These are phyloP conservation scores for Phytopythium montanum DNA, from an alignment of 352 stramenopile genomes.

Conservation along the genomic window DNA sequence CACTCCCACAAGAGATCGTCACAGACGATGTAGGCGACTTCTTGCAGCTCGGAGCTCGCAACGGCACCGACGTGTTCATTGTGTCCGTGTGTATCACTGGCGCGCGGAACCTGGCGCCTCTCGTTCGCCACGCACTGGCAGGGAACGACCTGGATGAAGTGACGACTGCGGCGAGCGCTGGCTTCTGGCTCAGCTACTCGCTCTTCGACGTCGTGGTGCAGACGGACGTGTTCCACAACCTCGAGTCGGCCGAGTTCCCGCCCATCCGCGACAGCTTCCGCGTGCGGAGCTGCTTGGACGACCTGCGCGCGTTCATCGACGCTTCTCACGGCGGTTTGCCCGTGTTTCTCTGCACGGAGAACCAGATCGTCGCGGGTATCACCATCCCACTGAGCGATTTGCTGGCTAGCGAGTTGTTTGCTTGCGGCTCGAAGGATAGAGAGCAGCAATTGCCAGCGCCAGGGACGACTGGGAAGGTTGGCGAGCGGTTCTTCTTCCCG, in stretches of 20 bases:
- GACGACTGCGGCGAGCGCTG: constrained; percentile 11
- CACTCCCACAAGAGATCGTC: constrained; percentile 1
- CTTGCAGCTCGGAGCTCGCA: constrained; percentile 38
- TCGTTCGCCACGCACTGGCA: constrained; percentile 21
- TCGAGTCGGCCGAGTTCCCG: constrained; percentile 50
- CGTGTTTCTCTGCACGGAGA: constrained; percentile 73
- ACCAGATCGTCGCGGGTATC: constrained; percentile 50
- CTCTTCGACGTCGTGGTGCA: constrained; percentile 83
- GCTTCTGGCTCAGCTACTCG: constrained; percentile 84
- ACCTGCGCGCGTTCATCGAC: constrained; percentile 39
- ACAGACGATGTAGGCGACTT: constrained; percentile 37
- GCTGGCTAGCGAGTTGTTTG: constrained; percentile 19
- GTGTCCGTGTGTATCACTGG: constrained; percentile 52
- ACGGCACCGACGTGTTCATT: constrained; percentile 50
- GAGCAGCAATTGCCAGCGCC: not conserved
- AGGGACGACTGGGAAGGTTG: constrained; percentile 13
- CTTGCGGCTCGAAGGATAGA: not conserved
- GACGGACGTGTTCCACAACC: constrained; percentile 70
- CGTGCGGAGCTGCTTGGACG: constrained; percentile 43
- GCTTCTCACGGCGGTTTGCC: constrained; percentile 25
- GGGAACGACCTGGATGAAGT: not conserved
- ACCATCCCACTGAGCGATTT: constrained; percentile 45
- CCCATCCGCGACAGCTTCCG: constrained; percentile 74
- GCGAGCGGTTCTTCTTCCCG: constrained; percentile 44
- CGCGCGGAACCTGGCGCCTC: constrained; percentile 29